Conservation (phyloP, 2,329 filamentous ascomycete genomes). For the Verruconis gallopava region DNA sequence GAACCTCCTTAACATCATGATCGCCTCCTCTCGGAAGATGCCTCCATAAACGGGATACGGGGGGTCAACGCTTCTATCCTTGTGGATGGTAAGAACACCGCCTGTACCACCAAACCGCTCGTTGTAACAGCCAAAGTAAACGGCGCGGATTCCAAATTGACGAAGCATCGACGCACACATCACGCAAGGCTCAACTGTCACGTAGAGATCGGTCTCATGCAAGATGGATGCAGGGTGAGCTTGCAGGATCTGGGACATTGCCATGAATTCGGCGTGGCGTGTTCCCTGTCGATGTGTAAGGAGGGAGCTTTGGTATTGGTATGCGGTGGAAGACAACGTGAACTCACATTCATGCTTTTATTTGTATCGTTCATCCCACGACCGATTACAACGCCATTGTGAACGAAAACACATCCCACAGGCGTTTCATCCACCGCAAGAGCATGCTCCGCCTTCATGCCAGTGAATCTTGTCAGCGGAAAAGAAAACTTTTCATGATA, state of each 20-base stretch:
- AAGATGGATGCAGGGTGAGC: slow-evolving; percentile 57
- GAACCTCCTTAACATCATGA: slow-evolving; percentile 81
- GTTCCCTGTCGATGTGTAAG: slow-evolving; percentile 53
- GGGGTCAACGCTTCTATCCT: slow-evolving; percentile 58
- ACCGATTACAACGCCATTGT: slow-evolving; percentile 66
- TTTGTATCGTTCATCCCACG: slow-evolving; percentile 97
- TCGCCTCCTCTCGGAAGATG: slow-evolving; percentile 81
- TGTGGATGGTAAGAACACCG: slow-evolving; percentile 79
- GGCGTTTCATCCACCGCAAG: slow-evolving; percentile 82
- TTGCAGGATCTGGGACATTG: slow-evolving; percentile 53
- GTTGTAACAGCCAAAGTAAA: slow-evolving; percentile 92
- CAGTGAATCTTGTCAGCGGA: slow-evolving; percentile 1
- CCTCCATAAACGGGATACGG: slow-evolving; percentile 77
- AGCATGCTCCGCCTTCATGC: slow-evolving; percentile 68
- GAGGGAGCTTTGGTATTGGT: background rate
- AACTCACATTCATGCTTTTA: slow-evolving; percentile 53
- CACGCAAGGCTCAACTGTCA: slow-evolving; percentile 95
- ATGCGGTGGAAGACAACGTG: background rate
- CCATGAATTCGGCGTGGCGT: slow-evolving; percentile 89
- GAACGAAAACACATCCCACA: slow-evolving; percentile 88
- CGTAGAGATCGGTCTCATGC: slow-evolving; percentile 68
- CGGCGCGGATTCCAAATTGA: slow-evolving; percentile 75
- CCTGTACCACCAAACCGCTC: slow-evolving; percentile 96
- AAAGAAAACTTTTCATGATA: background rate
- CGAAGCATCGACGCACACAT: slow-evolving; percentile 93